Evolutionary conservation across 2,329 filamentous ascomycete genomes (phyloP), one percentile per base, ranked within the genome.

Genomic region (Epichloe festucae): DNA sequence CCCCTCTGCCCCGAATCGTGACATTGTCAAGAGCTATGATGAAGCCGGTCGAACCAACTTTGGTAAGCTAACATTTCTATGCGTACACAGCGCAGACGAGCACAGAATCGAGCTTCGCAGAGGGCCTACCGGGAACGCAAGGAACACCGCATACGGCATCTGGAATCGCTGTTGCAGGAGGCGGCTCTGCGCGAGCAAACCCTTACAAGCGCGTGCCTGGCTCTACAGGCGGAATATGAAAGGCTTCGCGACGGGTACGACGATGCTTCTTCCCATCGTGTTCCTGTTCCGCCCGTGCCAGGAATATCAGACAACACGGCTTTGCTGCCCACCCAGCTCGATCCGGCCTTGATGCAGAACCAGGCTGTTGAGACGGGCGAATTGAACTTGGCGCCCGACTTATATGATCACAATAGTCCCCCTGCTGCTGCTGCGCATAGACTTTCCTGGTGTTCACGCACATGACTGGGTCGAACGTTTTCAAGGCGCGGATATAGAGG

Each of bases 181-280:
- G 73, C 76, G 17, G 67, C 79, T 55, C 72, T 75, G 23, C 76
- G 74, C 57, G 78, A 82, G 62, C 74, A 74, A 53, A 70, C 71
- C 36, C 72, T 83, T 50, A 72, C 73, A 55, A 70, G 73, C 49
- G 77, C 77, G 4, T 80, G 81, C 59, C 65, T 69, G 31, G 60
- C 63, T n/a, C 67, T 79, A 21, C 74, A 77, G 47, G 57, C 64
- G 48, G 70, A 74, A 55, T 71, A 70, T 58, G 54, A 70, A 51
- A 65, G 65, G 51, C 65, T 74, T 27, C 54, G 60, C 17, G 43
- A 50, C n/a, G 50, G 45, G 31, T 23, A 31, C 14, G 27, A 52
- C 4, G 42, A 17, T 43, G 14, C 35, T 34, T 19, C 31, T n/a
- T 7, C 34, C 31, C 17, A 17, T 31, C 31, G 31, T 31, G 10